Conservation (phyloP, 2,329 filamentous ascomycete genomes). For the Colletotrichum nymphaeae region DNA sequence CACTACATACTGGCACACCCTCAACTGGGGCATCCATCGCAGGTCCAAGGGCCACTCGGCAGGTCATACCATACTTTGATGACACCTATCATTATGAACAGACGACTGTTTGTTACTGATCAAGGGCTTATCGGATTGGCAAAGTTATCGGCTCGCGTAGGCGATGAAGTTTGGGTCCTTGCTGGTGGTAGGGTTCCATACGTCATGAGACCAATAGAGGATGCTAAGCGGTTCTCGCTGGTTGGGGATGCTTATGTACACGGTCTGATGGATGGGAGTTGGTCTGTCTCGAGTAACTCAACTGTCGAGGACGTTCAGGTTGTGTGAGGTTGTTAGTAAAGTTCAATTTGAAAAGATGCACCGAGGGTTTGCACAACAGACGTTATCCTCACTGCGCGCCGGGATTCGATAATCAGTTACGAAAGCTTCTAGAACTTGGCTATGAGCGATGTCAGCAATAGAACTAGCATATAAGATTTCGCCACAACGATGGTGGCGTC, state of each 20-base stretch:
- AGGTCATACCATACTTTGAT: neutral
- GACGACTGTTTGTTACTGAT: neutral
- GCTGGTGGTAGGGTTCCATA: neutral
- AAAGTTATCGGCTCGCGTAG: neutral
- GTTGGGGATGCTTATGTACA: neutral
- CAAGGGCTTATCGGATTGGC: neutral
- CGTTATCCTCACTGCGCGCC: too few relatives aligned
- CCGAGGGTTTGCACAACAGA: too few relatives aligned
- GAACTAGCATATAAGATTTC: too few relatives aligned
- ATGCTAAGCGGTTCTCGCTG: neutral
- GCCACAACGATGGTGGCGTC: too few relatives aligned
- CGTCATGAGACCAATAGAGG: neutral
- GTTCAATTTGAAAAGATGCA: too few relatives aligned
- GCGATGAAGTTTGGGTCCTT: neutral
- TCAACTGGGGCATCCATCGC: neutral
- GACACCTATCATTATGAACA: neutral
- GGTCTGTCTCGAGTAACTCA: neutral
- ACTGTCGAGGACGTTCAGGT: neutral
- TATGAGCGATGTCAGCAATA: too few relatives aligned
- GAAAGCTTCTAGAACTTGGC: too few relatives aligned
- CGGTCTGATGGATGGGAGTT: neutral
- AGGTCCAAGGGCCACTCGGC: neutral
- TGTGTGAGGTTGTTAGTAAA: neutral
- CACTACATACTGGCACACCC: neutral
- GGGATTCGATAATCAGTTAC: too few relatives aligned